Evolutionary conservation across 2,329 filamentous ascomycete species (phyloP), one percentile per base, ranked within the genome.

Genomic region (Cadophora gregata): DNA sequence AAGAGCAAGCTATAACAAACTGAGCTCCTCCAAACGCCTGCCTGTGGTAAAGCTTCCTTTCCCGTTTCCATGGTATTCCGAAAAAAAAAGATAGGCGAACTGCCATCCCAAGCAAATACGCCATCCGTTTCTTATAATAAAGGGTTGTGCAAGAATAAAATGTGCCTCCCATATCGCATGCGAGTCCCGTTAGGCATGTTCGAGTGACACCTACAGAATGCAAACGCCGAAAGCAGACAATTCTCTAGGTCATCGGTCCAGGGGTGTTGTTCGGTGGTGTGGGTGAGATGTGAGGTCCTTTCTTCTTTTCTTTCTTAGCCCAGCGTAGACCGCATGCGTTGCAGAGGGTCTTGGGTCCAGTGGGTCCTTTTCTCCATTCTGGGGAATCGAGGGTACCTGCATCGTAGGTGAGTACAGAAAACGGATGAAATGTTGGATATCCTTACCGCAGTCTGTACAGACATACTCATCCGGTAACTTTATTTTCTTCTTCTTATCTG

Each of bases 321-420:
- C 88, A 91, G 62, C 88, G 83, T 33, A 91, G 81, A 45, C 95
- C 95, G 77, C 95, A 98, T 8, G 95, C 95, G 80, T 98, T 98
- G 80, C 95, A 98, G 14, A 98, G 81, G 9, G 95, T 97, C 79
- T 98, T 97, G 1, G 94, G 94, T 1, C 95, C 95, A 69, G 88
- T 93, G 0, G 95, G 95, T 0, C 95, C 95, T 78, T 97, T 97
- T 69, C 95, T 86, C 95, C 95, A 98, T 81, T 98, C 95, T 0
- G 95, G 95, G 19, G 93, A 97, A 76, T 97, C 94, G 48, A 96
- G 84, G 0, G 93, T 97, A 38, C 87, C 87, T 90, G 58, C 19
- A 59, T 33, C 55, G 25, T 27, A 48, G 31, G 58, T 33, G 10
- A 56, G 36, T 36, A 27, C 21, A 12, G 33, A 31, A 27, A 45